Conservation (phyloP, 495 filamentous ascomycete genomes). For the Viridothelium virens region DNA sequence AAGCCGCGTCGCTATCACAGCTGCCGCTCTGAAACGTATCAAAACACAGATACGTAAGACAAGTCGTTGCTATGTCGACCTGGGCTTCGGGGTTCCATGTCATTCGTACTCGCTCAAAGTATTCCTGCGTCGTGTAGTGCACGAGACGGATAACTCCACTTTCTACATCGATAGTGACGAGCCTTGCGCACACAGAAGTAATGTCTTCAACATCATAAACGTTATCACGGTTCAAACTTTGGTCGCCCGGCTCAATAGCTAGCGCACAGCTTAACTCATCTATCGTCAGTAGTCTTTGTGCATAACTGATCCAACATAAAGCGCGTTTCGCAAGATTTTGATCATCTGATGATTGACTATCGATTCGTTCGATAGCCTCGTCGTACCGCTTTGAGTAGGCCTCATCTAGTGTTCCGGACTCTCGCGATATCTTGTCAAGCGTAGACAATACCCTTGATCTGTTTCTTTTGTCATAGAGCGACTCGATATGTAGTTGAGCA, state of each 20-base stretch:
- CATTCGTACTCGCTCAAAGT: slow-evolving; percentile 37
- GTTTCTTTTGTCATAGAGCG: slow-evolving; percentile 35
- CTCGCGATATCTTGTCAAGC: slow-evolving; percentile 32
- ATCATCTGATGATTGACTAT: slow-evolving; percentile 30
- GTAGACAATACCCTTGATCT: slow-evolving; percentile 31
- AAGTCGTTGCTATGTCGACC: neutral
- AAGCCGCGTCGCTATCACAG: neutral
- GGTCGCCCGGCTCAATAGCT: slow-evolving; percentile 31
- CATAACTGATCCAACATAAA: slow-evolving; percentile 42
- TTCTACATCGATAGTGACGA: slow-evolving; percentile 44
- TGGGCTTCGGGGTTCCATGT: slow-evolving; percentile 33
- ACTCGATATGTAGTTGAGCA: slow-evolving; percentile 44
- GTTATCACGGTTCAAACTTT: slow-evolving; percentile 36
- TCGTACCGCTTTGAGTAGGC: slow-evolving; percentile 34
- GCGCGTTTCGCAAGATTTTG: slow-evolving; percentile 34
- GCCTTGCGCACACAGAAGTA: slow-evolving; percentile 44
- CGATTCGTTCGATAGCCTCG: slow-evolving; percentile 40
- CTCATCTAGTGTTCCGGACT: slow-evolving; percentile 23
- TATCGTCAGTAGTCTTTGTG: slow-evolving; percentile 36
- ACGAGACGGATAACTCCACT: slow-evolving; percentile 45
- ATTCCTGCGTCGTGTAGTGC: slow-evolving; percentile 50
- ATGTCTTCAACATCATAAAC: slow-evolving; percentile 37
- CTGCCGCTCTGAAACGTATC: neutral
- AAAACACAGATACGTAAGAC: neutral
- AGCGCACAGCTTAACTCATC: slow-evolving; percentile 45